Evolutionary conservation across 257 asterid species (phyloP).

Genomic region (Solanum ahanhuiri): DNA sequence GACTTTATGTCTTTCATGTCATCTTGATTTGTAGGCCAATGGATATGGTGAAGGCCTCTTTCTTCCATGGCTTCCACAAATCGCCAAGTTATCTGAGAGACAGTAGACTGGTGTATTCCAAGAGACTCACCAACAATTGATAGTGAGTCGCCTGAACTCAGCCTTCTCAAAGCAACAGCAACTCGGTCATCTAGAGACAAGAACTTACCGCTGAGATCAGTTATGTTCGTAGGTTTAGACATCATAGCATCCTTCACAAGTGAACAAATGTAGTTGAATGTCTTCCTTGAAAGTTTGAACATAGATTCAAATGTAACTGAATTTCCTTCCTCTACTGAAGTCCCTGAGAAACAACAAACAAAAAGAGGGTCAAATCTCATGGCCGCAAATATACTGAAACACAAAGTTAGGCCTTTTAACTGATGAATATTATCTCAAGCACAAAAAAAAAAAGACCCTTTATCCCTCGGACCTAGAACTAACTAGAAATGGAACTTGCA

Average conservation of each 20-base stretch:
- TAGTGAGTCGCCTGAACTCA: constrained; percentile 16
- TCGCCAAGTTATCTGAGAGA: constrained; percentile 15
- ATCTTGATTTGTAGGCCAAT: constrained; percentile 11
- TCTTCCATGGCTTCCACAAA: constrained; percentile 19
- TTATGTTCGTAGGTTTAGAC: not conserved
- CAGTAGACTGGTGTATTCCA: constrained; percentile 5
- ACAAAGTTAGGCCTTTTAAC: not conserved
- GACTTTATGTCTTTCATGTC: constrained; percentile 1
- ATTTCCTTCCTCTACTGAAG: not conserved
- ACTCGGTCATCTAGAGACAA: constrained; percentile 14
- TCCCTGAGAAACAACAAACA: constrained; percentile 3
- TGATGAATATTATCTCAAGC: not conserved
- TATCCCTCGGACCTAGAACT: not conserved
- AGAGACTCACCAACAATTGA: constrained; percentile 4
- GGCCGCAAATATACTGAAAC: not conserved
- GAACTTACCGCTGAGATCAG: constrained; percentile 7
- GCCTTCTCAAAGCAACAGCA: constrained; percentile 18
- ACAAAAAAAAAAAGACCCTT: not conserved
- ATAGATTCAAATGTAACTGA: constrained; percentile 9
- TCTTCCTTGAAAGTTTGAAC: constrained; percentile 18
- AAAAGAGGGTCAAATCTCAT: not conserved
- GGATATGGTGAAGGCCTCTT: constrained; percentile 5
- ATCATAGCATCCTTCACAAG: constrained; percentile 12
- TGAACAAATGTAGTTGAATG: constrained; percentile 18
- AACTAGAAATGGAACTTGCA: not conserved